Evolutionary conservation across 1,284 basidiomycete genomes (phyloP), one percentile per base, ranked within the genome.

Genomic region (Uromyces viciae-fabae): DNA sequence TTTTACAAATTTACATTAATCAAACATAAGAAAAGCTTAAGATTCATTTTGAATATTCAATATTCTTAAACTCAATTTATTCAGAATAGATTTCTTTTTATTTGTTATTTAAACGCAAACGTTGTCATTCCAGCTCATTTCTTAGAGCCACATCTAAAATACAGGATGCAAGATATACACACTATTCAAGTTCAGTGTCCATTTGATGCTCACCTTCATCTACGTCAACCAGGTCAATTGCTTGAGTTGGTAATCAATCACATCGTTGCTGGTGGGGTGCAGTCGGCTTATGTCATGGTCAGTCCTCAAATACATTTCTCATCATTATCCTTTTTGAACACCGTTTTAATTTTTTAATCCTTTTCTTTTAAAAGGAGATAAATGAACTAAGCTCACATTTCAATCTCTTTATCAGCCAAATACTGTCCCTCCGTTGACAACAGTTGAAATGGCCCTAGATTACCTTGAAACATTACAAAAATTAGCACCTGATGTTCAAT

Each of bases 261-360:
- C 88, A 93, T 99, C 75, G 89, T 90, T 36, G 87, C 91, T 85
- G 97, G 97, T 71, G 97, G 97, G 0, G 94, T 99, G 84, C 88
- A 89, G 81, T 89, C 96, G 58, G 97, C 93, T 83, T 99, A 98
- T 88, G 94, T 99, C 69, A 99, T 99, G 97, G 75, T 77, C 28
- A 52, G 75, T 77, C 7, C 36, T 43, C 25, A n/a, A 15, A 25
- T n/a, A 3, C n/a, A n/a, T n/a, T n/a, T n/a, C n/a, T n/a, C n/a
- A n/a, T n/a, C n/a, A n/a, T n/a, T n/a, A n/a, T n/a, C n/a, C n/a
- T n/a, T n/a, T n/a, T n/a, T 19, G 14, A 38, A 19, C n/a, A 25
- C 36, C 54, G n/a, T n/a, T 60, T 31, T 36, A 22, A 25, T 25
- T 19, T 31, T 38, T 33, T 19, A 17, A 19, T 54, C 14, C 22